A percentile compares a stretch with the other conserved stretches of the same genome.
Evolutionary conservation across 2,329 filamentous ascomycete species (phyloP).

Genomic region (Pezicula neosporulosa): DNA sequence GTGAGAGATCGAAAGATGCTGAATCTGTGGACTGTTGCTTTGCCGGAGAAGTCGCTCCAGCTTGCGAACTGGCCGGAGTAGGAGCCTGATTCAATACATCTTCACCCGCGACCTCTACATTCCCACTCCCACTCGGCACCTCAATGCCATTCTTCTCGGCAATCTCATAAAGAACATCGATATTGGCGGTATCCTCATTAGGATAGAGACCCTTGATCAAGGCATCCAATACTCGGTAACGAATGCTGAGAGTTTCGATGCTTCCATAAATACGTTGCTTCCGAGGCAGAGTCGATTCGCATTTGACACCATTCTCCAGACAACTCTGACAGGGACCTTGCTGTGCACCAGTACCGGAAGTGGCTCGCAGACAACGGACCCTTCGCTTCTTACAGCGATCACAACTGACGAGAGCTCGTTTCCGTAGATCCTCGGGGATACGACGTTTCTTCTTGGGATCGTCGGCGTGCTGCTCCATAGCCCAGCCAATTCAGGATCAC

Average conservation of each 20-base stretch:
- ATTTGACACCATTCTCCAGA: constrained; percentile 32
- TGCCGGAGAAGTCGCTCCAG: constrained; percentile 10
- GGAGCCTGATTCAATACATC: constrained; percentile 22
- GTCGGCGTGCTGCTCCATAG: background rate
- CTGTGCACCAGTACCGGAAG: constrained; percentile 11
- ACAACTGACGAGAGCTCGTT: constrained; percentile 32
- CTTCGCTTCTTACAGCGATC: constrained; percentile 34
- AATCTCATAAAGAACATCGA: constrained; percentile 35
- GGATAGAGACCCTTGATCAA: constrained; percentile 38
- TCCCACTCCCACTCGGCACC: constrained; percentile 31
- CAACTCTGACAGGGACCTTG: constrained; percentile 36
- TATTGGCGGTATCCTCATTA: constrained; percentile 32
- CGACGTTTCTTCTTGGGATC: constrained; percentile 26
- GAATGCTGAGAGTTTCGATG: constrained; percentile 39
- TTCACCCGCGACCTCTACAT: constrained; percentile 17
- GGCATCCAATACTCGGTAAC: constrained; percentile 39
- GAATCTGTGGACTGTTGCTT: constrained; percentile 12
- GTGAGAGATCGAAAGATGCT: background rate
- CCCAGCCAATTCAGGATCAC: too few relatives aligned
- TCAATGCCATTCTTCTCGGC: constrained; percentile 33
- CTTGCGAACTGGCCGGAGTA: constrained; percentile 2
- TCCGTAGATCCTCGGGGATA: constrained; percentile 31
- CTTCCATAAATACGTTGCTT: constrained; percentile 43
- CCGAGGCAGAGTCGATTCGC: constrained; percentile 39
- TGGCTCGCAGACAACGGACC: constrained; percentile 30